phyloP scores from a whole-genome alignment of 208 protist species.

The Wallacemonas sp. region DNA sequence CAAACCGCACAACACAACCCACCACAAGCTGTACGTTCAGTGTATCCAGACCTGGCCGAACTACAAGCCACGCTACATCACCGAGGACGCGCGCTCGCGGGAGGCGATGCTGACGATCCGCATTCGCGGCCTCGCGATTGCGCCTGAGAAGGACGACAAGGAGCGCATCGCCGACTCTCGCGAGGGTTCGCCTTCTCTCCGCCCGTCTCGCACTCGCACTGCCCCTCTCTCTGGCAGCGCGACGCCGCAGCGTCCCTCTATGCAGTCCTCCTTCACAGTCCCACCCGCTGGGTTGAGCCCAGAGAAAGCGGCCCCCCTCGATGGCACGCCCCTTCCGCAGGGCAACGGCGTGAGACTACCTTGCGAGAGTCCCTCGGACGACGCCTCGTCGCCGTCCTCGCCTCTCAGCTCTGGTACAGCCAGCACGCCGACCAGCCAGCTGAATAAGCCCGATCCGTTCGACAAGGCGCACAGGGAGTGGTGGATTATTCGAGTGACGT shows the following conservation, averaged over 20 bases:
- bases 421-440: background rate
- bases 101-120: constrained; percentile 23
- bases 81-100: constrained; percentile 12
- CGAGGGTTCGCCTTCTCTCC: background rate
- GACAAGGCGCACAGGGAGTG: background rate
- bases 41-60: constrained; percentile 25
- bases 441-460: background rate
- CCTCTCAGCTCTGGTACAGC: background rate
- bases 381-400: background rate
- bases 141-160: background rate
- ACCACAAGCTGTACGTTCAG: constrained; percentile 17
- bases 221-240: background rate
- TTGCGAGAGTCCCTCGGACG: background rate
- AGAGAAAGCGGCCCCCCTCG: background rate
- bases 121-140: constrained; percentile 13
- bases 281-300: background rate
- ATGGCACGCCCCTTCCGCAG: background rate
- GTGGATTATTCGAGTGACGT: constrained; percentile 25
- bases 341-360: background rate
- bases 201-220: background rate
- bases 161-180: background rate
- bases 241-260: background rate
- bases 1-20: constrained; percentile 1
- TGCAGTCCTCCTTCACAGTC: background rate
- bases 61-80: constrained; percentile 19